Evolutionary conservation across 2,329 filamentous ascomycete species (phyloP), one percentile per base, ranked within the genome.

Genomic region (Cryphonectria naterciae): DNA sequence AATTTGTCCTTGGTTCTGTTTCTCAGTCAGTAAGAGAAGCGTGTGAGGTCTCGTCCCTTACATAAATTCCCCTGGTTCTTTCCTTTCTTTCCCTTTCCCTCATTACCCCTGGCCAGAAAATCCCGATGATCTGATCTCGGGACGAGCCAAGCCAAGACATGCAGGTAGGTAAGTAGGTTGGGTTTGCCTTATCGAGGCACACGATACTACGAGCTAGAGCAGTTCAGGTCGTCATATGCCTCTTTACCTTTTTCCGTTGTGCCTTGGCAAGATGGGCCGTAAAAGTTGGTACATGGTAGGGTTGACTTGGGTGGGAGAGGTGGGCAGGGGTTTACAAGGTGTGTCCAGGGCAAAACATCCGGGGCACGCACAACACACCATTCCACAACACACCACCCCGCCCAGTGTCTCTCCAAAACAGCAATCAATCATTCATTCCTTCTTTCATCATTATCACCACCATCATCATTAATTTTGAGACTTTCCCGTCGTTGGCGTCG

Each of bases 101-200:
- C 32, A 32, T 7, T 37, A 61, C 58, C 61, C 61, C 37, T 64
- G 37, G 61, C 22, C 61, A 22, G 61, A 39, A 63, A 41, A 28
- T 64, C 25, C 39, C 61, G 61, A 43, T 64, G 37, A 61, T 61
- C 58, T 64, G 61, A 64, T 64, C 61, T 28, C 37, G 61, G 61
- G 61, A 64, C 37, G 61, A 64, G 13, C 22, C 61, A 28, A 64
- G 37, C 37, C 61, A 46, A 63, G 61, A 64, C 61, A 61, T 39
- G 58, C 58, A 61, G 58, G 58, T 3, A 61, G 58, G 58, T 3
- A 39, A 39, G 37, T 49, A 11, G 46, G 46, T n/a, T 49, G n/a
- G 35, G 4, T 13, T 28, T 8, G 56, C 17, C 58, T 7, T 58
- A 35, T n/a, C 58, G 32, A 39, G 32, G 28, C 58, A 39, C 39